Conservation (phyloP, 108 stramenopile genomes). For the Cyclotella distinguenda region DNA sequence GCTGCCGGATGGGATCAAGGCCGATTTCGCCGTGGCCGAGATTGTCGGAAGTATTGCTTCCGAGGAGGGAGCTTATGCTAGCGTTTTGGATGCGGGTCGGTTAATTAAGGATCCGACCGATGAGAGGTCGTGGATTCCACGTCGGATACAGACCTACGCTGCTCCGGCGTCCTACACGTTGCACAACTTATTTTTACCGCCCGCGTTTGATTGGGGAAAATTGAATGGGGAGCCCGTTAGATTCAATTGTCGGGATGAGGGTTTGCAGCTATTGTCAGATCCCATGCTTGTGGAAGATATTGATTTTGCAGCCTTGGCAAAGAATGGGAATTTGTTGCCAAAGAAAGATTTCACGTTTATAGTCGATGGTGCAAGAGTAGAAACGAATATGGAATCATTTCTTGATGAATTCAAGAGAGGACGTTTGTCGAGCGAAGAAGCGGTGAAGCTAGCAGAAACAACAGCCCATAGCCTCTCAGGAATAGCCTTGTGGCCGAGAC, state of each 20-base stretch:
- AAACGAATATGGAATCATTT: conserved; percentile 36
- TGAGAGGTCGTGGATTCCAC: conserved; percentile 56
- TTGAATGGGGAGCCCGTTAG: conserved; percentile 61
- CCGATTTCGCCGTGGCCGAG: conserved; percentile 62
- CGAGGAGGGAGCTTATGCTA: conserved; percentile 69
- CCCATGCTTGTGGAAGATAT: conserved; percentile 66
- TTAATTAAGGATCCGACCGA: conserved; percentile 53
- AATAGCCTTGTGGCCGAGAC: conserved; percentile 67
- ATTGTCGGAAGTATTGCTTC: conserved; percentile 60
- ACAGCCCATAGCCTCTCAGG: conserved; percentile 49
- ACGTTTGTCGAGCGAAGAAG: conserved; percentile 21
- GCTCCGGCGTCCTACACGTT: conserved; percentile 65
- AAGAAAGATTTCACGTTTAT: conserved; percentile 30
- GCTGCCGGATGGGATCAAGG: conserved; percentile 54
- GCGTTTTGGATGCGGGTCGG: conserved; percentile 58
- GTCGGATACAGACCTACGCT: conserved; percentile 54
- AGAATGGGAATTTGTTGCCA: neutral
- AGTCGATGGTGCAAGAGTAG: conserved; percentile 40
- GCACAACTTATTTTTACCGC: conserved; percentile 63
- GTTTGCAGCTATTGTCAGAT: conserved; percentile 55
- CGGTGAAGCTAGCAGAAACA: conserved; percentile 21
- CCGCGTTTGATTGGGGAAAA: conserved; percentile 70
- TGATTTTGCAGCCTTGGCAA: conserved; percentile 40
- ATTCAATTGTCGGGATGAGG: conserved; percentile 72
- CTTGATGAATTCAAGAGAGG: conserved; percentile 40